Base-by-base conservation (phyloP, 2,329 filamentous ascomycete genomes). In the Akanthomyces uredinophilus region DNA sequence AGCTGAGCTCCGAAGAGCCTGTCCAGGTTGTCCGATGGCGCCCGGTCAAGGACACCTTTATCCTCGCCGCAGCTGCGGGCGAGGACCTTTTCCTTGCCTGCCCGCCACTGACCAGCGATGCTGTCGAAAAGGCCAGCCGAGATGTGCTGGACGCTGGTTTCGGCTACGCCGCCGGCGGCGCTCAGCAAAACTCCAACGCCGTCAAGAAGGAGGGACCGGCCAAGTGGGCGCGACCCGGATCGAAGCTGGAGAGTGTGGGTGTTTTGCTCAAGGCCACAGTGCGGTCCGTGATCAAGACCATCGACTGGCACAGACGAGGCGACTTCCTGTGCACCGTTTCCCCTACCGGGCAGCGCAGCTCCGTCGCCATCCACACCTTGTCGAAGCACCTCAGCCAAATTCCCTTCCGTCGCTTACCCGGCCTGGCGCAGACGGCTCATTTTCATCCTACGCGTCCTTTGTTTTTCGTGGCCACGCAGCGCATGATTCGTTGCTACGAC, bases 381-480 rank as follows among this genome's bases (percentile, higher is more conserved):
- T 95, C 91, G 62, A 96, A 96, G 75, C 95, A 99, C 77, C 84
- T 94, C 51, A 97, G 92, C 3, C 95, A 99, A 75, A 88, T 95
- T 66, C 96, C 95, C 29, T 98, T 99, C 86, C 89, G 91, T 64
- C 83, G 82, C 60, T 75, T 85, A 35, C 87, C 92, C 53, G 91
- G 89, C 53, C 82, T 90, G 61, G 83, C 93, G 1, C 94, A 98
- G 76, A 89, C 90, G 1, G 93, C 92, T 5, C 91, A 93, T 68
- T 99, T 99, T 83, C 96, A 99, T 75, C 95, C 95, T 2, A 91
- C 88, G 46, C 89, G 92, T 67, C 93, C 95, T 0, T 86, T 96
- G 55, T 93, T 99, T 79, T 98, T 98, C 72, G 91, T 99, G 61
- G 95, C 95, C 3, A 98, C 96, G 13, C 92, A 96, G 75, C 90